A percentile compares a stretch with the other conserved stretches of the same genome.
Evolutionary conservation across 805 yeast genomes (phyloP).

Genomic region (Lipomyces mesembrius): DNA sequence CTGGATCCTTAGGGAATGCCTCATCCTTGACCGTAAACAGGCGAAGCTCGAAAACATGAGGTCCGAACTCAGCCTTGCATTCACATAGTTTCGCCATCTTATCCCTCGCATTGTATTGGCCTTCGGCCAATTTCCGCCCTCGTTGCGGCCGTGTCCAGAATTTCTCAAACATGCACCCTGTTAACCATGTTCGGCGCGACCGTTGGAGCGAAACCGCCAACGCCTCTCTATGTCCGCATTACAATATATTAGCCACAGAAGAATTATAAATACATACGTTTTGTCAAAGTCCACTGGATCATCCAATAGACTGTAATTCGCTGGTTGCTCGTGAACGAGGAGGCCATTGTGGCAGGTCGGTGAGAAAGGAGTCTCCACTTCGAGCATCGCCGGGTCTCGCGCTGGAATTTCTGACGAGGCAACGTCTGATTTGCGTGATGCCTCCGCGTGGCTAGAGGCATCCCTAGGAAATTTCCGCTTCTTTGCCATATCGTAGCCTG

Average conservation of each 20-base stretch:
- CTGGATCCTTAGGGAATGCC: constrained; percentile 2
- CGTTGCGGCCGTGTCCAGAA: constrained; percentile 79
- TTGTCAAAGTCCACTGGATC: constrained; percentile 73
- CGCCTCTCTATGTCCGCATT: constrained; percentile 13
- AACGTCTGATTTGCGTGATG: background rate
- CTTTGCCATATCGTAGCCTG: constrained; percentile 1
- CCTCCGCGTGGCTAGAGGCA: background rate
- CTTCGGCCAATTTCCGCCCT: constrained; percentile 55
- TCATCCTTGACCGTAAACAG: constrained; percentile 87
- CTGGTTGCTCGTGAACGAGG: constrained; percentile 68
- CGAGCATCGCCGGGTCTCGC: background rate
- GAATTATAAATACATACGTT: constrained; percentile 51
- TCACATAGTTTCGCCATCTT: constrained; percentile 89
- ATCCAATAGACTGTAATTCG: constrained; percentile 65
- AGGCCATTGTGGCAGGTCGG: constrained; percentile 41
- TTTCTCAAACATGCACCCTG: constrained; percentile 70
- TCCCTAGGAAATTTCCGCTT: constrained; percentile 5
- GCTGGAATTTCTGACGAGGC: background rate
- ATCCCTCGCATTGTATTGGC: constrained; percentile 68
- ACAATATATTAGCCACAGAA: background rate
- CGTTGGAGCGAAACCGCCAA: constrained; percentile 57
- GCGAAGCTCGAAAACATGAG: constrained; percentile 77
- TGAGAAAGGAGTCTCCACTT: background rate
- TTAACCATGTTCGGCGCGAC: constrained; percentile 71
- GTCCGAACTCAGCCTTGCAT: constrained; percentile 72